Percentiles rank a stretch among this genome's conserved stretches.
phyloP scores from a whole-genome alignment of 2,329 filamentous ascomycete species.

The Trichoderma lentiforme region DNA sequence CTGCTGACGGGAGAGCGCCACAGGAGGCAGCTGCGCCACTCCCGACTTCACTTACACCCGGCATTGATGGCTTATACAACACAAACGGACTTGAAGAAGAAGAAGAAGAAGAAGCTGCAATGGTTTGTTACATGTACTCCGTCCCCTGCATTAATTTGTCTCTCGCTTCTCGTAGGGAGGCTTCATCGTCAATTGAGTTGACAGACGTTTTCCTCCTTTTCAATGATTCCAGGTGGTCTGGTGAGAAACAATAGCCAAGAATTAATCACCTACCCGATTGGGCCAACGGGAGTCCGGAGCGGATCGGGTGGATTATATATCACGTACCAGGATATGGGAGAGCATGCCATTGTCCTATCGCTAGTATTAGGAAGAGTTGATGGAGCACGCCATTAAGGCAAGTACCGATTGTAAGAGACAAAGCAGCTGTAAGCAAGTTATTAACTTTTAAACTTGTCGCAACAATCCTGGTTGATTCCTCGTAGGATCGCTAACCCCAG shows the following conservation, averaged over 20 bases:
- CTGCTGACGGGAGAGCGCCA: background rate
- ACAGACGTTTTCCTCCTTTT: background rate
- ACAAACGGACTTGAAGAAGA: background rate
- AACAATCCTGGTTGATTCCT: background rate
- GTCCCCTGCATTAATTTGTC: background rate
- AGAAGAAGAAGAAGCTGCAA: background rate
- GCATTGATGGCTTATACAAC: background rate
- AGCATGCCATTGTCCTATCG: background rate
- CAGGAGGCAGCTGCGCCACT: background rate
- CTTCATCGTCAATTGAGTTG: background rate
- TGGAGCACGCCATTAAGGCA: background rate
- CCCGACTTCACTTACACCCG: background rate
- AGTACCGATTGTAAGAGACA: background rate
- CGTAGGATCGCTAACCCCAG: background rate
- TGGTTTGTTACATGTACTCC: background rate
- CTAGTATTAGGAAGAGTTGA: background rate
- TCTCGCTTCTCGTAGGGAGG: background rate
- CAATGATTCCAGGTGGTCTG: background rate
- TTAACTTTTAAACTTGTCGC: background rate
- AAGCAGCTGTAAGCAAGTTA: background rate
- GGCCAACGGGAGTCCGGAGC: background rate
- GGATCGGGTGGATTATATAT: background rate
- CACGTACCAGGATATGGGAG: background rate
- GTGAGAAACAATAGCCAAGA: background rate
- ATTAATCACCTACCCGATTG: constrained; percentile 7